These are phyloP conservation scores for Amaranthus palmeri DNA, from an alignment of 148 eudicot species.

Conservation along the genomic window DNA sequence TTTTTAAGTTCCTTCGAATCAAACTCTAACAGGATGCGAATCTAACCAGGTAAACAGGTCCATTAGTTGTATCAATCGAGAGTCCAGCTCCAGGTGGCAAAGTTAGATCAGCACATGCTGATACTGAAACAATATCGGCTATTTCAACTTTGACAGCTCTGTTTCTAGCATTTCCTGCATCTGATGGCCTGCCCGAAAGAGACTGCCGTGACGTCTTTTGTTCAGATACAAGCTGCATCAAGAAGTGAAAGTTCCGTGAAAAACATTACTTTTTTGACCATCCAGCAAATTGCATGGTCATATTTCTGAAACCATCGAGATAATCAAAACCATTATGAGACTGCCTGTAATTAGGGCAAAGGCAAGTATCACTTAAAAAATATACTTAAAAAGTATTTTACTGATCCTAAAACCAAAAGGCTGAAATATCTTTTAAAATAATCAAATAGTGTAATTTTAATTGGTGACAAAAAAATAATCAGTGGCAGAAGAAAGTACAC, in stretches of 20 bases:
- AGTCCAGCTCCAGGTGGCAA: conserved; percentile 92
- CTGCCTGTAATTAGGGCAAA: neutral
- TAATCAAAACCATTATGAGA: neutral
- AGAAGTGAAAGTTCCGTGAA: conserved; percentile 12
- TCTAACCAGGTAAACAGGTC: conserved; percentile 76
- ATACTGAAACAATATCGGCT: conserved; percentile 64
- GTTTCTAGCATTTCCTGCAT: conserved; percentile 32
- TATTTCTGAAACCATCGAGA: neutral
- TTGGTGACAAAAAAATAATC: neutral
- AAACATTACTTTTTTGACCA: neutral
- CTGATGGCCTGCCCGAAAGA: conserved; percentile 58
- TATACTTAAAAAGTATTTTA: neutral
- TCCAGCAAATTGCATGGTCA: neutral
- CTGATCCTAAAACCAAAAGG: no score
- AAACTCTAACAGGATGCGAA: no score
- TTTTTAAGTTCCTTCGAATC: no score
- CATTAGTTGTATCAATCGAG: conserved; percentile 66
- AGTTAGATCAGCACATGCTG: conserved; percentile 87
- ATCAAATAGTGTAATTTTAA: no score
- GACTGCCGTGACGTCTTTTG: conserved; percentile 38
- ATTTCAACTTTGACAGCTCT: conserved; percentile 43
- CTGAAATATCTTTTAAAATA: no score
- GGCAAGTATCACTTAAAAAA: neutral
- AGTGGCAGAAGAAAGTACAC: neutral
- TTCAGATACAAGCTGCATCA: conserved; percentile 59